A percentile compares a stretch with the other conserved stretches of the same genome.
Evolutionary conservation across 1,284 basidiomycete genomes (phyloP).

Genomic region (Boletus mariae): DNA sequence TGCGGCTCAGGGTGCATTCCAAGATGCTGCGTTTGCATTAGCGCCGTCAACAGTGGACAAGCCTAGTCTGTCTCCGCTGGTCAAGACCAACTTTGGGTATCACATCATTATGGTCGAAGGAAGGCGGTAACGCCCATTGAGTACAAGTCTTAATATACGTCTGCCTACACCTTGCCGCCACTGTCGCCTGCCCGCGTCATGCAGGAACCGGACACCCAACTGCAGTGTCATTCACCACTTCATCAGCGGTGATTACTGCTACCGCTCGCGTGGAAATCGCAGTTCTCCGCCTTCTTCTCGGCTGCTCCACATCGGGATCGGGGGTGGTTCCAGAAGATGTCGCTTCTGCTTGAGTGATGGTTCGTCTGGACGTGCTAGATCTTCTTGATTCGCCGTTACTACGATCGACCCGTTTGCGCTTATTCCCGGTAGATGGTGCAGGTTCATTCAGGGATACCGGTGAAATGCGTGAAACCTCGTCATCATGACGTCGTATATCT

Average conservation of each 20-base stretch:
- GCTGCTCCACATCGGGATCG: constrained; percentile 62
- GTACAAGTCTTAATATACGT: constrained; percentile 24
- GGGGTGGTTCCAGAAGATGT: constrained; percentile 47
- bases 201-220: constrained; percentile 19
- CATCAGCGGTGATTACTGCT: constrained; percentile 33
- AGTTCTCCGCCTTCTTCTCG: constrained; percentile 39
- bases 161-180: constrained; percentile 10
- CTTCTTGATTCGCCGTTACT: constrained; percentile 31
- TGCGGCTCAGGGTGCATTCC: constrained; percentile 57
- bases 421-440: constrained; percentile 25
- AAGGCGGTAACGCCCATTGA: constrained; percentile 46
- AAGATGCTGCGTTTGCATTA: constrained; percentile 78
- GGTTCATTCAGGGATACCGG: constrained; percentile 32
- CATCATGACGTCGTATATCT: constrained; percentile 76
- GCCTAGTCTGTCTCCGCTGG: constrained; percentile 62
- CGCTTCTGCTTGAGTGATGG: constrained; percentile 41
- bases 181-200: constrained; percentile 13
- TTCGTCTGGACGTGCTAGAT: constrained; percentile 36
- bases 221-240: constrained; percentile 40
- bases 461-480: constrained; percentile 51
- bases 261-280: constrained; percentile 32
- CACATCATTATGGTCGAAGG: constrained; percentile 88
- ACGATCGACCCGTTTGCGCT: constrained; percentile 32
- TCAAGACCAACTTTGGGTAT: constrained; percentile 82
- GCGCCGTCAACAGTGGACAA: constrained; percentile 76